Evolutionary conservation across 345 rosid genomes (phyloP), one percentile per base, ranked within the genome.

Genomic region (Laguncularia racemosa): DNA sequence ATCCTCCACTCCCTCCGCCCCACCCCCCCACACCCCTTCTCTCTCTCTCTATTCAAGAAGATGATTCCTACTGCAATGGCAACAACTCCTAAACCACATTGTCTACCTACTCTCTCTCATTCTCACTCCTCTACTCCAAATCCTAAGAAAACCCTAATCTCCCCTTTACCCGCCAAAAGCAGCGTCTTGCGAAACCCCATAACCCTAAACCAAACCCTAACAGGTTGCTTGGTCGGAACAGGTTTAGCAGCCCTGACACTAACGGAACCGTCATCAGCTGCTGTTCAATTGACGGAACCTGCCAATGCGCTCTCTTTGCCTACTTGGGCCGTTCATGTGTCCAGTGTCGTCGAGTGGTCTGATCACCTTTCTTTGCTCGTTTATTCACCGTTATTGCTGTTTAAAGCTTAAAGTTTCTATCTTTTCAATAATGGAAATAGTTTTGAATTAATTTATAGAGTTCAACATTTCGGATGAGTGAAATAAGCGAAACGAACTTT

Each of bases 281-380:
- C 74, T 4, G 49, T 52, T 12, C 52, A 50, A 21, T 65, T 82
- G 20, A 69, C 78, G 54, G 99, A 92, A 60, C 97, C 99, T 4
- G 75, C 89, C 70, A 83, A 89, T 60, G 97, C 96, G 10, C 68
- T 93, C 51, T 93, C 96, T 66, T 71, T 86, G 73, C 98, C 98
- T 46, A 86, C 97, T 23, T 92, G 98, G 97, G 85, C 89, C 1
- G 63, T 86, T n/a, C 96, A 92, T 48, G 89, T 86, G 26, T 92
- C 97, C 59, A 86, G 98, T 71, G 95, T 92, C 49, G 85, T 70
- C 57, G 98, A 92, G 74, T 89, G 97, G 97, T 86, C 46, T 63
- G 68, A 51, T 18, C 54, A 51, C 20, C 9, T 13, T 13, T 20
- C 17, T 49, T 49, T 15, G 20, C 14, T 49, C 9, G 13, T 17